These are phyloP conservation scores for Globisporangium iwayamae DNA, from an alignment of 352 stramenopile species.

Conservation along the genomic window DNA sequence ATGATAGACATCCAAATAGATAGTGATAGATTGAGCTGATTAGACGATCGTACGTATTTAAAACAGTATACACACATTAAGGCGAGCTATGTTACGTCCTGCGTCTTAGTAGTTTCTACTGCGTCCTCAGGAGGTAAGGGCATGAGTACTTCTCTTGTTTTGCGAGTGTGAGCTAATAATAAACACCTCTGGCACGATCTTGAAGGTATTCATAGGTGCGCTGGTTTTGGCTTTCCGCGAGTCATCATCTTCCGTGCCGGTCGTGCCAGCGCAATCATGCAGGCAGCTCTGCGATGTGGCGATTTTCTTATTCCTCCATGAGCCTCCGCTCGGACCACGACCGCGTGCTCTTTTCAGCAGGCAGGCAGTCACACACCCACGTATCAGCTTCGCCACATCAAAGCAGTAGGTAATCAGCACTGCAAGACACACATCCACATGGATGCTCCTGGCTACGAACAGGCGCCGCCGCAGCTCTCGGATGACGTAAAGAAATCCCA, in stretches of 20 bases:
- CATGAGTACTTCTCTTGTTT: neutral
- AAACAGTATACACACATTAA: neutral
- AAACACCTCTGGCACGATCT: neutral
- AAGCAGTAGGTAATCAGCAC: neutral
- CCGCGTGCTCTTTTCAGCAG: neutral
- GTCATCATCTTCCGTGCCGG: neutral
- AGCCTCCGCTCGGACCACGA: neutral
- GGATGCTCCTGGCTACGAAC: neutral
- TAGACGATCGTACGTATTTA: neutral
- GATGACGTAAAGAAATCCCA: neutral
- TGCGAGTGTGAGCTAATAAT: neutral
- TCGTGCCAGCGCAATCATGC: neutral
- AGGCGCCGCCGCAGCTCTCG: neutral
- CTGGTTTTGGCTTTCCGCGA: neutral
- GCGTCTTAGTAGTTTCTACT: no score
- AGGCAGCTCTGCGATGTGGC: conserved; percentile 1
- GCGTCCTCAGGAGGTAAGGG: neutral
- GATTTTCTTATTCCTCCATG: neutral
- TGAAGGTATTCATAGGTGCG: neutral
- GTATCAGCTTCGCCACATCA: neutral
- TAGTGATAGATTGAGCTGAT: neutral
- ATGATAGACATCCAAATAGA: conserved; percentile 1
- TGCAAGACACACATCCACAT: conserved; percentile 1
- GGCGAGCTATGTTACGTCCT: no score
- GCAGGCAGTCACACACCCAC: neutral